These are phyloP conservation scores for Iris pallida DNA, from an alignment of 116 monocot genomes.

Conservation along the genomic window DNA sequence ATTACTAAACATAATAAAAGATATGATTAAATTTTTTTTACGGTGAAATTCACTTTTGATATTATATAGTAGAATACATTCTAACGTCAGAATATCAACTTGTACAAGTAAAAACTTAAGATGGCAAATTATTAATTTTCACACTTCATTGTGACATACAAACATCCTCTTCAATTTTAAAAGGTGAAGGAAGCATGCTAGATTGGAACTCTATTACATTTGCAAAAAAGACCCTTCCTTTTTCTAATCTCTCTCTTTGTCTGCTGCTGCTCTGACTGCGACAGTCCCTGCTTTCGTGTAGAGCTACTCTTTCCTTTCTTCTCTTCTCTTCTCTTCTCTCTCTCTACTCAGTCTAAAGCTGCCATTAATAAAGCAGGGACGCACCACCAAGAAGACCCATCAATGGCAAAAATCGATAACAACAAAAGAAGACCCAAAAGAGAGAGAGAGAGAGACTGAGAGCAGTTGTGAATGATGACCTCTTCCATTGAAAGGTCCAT, in stretches of 20 bases:
- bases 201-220: background rate
- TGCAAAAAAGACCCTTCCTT: background rate
- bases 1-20: no score
- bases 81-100: no score
- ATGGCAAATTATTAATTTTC: no score
- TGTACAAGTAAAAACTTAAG: no score
- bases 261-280: background rate
- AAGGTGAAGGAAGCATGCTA: no score
- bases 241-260: background rate
- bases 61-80: no score
- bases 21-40: no score
- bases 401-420: conserved; percentile 6
- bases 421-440: background rate
- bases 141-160: no score
- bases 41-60: no score
- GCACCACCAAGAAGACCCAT: background rate
- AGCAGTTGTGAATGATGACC: conserved; percentile 31
- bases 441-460: conserved; percentile 22
- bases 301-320: conserved; percentile 1
- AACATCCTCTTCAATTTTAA: no score
- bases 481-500: conserved; percentile 54
- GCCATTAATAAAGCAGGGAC: conserved; percentile 15
- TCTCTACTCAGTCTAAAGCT: conserved; percentile 32
- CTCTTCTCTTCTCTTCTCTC: conserved; percentile 11
- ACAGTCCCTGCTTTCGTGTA: conserved; percentile 14